These are phyloP conservation scores for Spongiforma sp. DNA, from an alignment of 1,284 basidiomycete genomes.

Conservation along the genomic window DNA sequence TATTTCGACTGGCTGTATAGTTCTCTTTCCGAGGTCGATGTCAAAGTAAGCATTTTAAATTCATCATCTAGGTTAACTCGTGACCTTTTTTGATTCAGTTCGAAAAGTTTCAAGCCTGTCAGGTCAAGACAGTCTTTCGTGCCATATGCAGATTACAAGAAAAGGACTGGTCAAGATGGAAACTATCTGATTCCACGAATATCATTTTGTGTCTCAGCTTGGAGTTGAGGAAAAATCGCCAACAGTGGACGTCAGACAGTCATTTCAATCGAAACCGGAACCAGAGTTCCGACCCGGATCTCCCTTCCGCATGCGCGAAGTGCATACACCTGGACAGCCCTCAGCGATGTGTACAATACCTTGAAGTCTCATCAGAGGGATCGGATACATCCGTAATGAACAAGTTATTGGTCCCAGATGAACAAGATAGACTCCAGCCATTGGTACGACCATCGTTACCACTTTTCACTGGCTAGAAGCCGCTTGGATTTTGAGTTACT, in stretches of 20 bases:
- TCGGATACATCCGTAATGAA: not conserved
- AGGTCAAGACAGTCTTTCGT: not conserved
- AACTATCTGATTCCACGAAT: not conserved
- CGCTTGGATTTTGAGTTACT: too few species aligned
- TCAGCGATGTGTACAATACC: not conserved
- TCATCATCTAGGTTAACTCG: not conserved
- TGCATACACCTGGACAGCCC: not conserved
- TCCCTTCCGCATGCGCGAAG: too few species aligned
- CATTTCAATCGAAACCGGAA: not conserved
- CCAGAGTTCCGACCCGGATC: too few species aligned
- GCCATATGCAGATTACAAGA: not conserved
- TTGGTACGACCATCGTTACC: too few species aligned
- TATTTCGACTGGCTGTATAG: slow-evolving; percentile 14
- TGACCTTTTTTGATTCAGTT: not conserved
- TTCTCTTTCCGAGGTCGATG: not conserved
- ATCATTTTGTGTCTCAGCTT: not conserved
- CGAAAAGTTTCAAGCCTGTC: not conserved
- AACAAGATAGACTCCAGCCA: too few species aligned
- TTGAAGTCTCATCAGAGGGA: not conserved
- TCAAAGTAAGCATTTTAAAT: not conserved
- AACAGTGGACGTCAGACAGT: not conserved
- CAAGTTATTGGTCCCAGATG: not conserved
- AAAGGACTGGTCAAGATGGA: not conserved
- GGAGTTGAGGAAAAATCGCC: not conserved
- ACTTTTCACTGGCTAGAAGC: too few species aligned